Percentiles rank a stretch among this genome's conserved stretches.
phyloP scores from a whole-genome alignment of 75 land plant genomes.

The Isoetes taiwanensis region DNA sequence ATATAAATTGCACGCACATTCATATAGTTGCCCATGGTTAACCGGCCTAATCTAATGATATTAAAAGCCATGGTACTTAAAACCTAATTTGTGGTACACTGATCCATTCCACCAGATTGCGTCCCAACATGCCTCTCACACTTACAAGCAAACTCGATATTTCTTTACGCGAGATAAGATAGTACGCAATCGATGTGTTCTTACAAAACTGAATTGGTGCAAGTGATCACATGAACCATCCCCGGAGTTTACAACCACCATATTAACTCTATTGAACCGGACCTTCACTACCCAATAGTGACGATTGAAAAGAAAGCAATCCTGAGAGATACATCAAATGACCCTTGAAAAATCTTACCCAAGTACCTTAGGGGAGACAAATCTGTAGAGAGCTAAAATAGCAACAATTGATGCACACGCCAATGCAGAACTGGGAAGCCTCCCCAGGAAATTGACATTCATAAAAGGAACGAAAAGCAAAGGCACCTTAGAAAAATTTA shows the following conservation, averaged over 20 bases:
- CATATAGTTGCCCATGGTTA: too few species aligned
- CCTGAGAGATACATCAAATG: too few species aligned
- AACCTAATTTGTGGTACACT: constrained; percentile 37
- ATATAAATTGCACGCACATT: constrained; percentile 75
- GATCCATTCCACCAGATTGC: constrained; percentile 99
- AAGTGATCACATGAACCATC: too few species aligned
- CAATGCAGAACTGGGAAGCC: too few species aligned
- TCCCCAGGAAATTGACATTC: too few species aligned
- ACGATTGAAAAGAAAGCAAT: not conserved
- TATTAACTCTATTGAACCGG: not conserved
- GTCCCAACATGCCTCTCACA: constrained; percentile 97
- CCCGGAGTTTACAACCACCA: too few species aligned
- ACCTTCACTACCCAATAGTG: too few species aligned
- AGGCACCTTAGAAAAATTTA: constrained; percentile 64
- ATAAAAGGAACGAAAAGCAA: too few species aligned
- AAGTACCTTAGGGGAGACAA: not conserved
- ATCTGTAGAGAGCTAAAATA: not conserved
- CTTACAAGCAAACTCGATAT: constrained; percentile 86
- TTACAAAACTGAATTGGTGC: too few species aligned
- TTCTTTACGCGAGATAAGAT: constrained; percentile 96
- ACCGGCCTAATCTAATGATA: too few species aligned
- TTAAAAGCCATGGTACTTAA: too few species aligned
- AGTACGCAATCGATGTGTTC: too few species aligned
- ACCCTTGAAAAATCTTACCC: not conserved
- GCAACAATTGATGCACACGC: constrained; percentile 2